A percentile compares a stretch with the other conserved stretches of the same genome.
These are phyloP conservation scores for Ceratocystis colombiana DNA, from an alignment of 2,329 filamentous ascomycete species.

Conservation along the genomic window DNA sequence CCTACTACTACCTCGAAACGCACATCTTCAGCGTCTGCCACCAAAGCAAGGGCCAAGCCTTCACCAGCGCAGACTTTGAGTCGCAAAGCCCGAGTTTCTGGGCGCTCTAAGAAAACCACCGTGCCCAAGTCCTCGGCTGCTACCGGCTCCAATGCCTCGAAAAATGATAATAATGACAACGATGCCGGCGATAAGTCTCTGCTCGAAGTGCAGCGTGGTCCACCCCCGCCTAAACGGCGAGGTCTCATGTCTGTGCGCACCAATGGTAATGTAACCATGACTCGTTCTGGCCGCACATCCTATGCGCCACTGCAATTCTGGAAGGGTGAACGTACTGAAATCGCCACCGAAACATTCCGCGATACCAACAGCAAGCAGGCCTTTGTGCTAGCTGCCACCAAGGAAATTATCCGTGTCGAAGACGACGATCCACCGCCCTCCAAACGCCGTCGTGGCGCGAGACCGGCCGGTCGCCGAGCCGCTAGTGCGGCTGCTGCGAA, in stretches of 20 bases:
- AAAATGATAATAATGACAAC: constrained; percentile 29
- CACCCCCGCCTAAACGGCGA: constrained; percentile 46
- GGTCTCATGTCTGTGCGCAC: constrained; percentile 45
- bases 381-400: constrained; percentile 57
- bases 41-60: constrained; percentile 19
- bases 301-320: constrained; percentile 74
- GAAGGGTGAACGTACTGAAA: constrained; percentile 71
- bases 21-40: neutral
- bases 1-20: neutral
- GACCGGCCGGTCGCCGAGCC: constrained; percentile 9
- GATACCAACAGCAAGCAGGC: constrained; percentile 28
- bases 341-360: constrained; percentile 48
- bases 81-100: constrained; percentile 15
- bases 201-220: constrained; percentile 43
- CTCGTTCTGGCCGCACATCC: constrained; percentile 67
- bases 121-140: constrained; percentile 1
- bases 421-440: constrained; percentile 38
- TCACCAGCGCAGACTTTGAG: constrained; percentile 17
- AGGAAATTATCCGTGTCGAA: constrained; percentile 67
- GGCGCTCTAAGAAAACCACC: constrained; percentile 1
- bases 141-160: constrained; percentile 26
- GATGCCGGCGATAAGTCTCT: constrained; percentile 40
- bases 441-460: constrained; percentile 29
- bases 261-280: constrained; percentile 45
- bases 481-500: neutral